Evolutionary conservation across 306 rosid species (phyloP).

Genomic region (Lagenaria siceraria): DNA sequence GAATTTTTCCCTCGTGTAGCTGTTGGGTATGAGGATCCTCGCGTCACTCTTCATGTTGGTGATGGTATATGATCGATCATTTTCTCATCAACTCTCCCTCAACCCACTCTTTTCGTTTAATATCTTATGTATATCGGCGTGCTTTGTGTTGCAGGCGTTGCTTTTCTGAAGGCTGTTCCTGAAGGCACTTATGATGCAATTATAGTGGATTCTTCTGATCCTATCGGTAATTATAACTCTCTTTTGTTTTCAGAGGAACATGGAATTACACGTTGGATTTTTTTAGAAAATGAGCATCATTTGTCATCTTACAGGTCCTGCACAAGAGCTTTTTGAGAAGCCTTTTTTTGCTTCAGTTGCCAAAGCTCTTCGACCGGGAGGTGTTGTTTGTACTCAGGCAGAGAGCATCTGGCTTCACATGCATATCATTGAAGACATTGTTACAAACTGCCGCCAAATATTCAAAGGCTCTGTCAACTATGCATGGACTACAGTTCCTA

Average conservation of each 20-base stretch:
- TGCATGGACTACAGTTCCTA: conserved; percentile 99
- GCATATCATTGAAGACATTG: conserved; percentile 84
- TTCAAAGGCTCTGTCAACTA: conserved; percentile 95
- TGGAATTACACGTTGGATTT: neutral
- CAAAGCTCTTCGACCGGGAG: conserved; percentile 94
- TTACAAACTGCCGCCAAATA: conserved; percentile 66
- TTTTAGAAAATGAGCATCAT: neutral
- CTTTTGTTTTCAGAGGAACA: neutral
- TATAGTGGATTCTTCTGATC: conserved; percentile 95
- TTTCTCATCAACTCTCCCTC: neutral
- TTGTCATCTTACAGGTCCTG: conserved; percentile 55
- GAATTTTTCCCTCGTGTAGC: conserved; percentile 74
- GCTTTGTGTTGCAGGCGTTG: conserved; percentile 59
- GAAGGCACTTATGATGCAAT: conserved; percentile 88
- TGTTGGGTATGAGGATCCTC: conserved; percentile 71
- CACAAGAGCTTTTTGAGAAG: conserved; percentile 94
- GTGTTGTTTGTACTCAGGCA: conserved; percentile 93
- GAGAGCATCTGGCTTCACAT: conserved; percentile 99
- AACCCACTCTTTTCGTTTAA: neutral
- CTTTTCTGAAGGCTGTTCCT: conserved; percentile 73
- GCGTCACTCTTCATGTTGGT: conserved; percentile 69
- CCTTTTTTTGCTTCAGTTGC: conserved; percentile 74
- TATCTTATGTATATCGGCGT: conserved; percentile 8
- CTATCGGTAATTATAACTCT: conserved; percentile 44
- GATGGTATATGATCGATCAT: conserved; percentile 55